These are phyloP conservation scores for Diaporthe ilicicola DNA, from an alignment of 2,329 filamentous ascomycete genomes.

Conservation along the genomic window DNA sequence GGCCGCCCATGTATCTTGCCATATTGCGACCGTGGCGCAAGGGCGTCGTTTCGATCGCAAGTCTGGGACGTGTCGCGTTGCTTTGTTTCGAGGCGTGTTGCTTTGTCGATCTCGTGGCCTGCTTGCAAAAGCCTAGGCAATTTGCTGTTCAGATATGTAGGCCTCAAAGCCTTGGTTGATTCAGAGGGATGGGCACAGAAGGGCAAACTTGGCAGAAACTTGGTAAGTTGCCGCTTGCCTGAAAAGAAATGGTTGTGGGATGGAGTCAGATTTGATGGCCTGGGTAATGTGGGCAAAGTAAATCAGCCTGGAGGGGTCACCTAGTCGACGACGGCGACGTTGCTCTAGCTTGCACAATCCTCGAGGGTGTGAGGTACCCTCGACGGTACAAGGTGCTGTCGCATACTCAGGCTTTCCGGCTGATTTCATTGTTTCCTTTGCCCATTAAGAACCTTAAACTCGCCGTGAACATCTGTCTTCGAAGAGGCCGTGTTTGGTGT, in stretches of 20 bases:
- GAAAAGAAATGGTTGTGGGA: not conserved
- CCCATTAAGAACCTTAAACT: no score
- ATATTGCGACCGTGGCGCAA: not conserved
- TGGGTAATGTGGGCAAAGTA: not conserved
- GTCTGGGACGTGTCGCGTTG: not conserved
- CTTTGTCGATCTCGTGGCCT: not conserved
- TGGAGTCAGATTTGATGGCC: not conserved
- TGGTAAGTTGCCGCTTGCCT: not conserved
- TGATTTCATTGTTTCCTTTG: no score
- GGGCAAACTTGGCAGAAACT: not conserved
- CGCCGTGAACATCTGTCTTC: no score
- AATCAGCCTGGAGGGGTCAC: no score
- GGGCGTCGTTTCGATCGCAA: not conserved
- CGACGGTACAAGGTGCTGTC: no score
- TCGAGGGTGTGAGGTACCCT: not conserved
- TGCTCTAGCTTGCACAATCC: not conserved
- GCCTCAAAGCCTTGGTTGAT: not conserved
- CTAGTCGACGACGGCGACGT: no score
- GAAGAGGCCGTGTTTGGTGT: no score
- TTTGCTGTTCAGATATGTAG: no score
- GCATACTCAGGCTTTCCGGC: no score
- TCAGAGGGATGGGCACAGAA: not conserved
- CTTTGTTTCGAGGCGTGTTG: not conserved
- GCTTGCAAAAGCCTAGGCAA: not conserved
- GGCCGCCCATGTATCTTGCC: slow-evolving; percentile 25